Conservation (phyloP, 768 basidiomycete species). For the Chlorophyllum brunneum region DNA sequence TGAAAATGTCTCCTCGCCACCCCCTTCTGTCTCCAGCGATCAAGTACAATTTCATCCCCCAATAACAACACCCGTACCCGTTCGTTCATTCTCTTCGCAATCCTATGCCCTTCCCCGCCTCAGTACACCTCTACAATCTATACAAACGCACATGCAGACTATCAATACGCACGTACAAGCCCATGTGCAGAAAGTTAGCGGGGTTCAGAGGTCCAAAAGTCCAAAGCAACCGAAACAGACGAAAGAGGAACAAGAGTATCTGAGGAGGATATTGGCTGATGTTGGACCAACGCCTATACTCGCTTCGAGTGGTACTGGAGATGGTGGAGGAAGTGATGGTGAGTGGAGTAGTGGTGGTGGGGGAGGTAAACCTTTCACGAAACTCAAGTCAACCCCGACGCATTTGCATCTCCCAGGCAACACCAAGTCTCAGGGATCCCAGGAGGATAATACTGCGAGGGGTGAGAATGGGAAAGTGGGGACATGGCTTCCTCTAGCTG, state of each 20-base stretch:
- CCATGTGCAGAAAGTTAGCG: slow-evolving; percentile 7
- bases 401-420: slow-evolving; percentile 1
- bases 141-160: slow-evolving; percentile 7
- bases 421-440: background rate
- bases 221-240: slow-evolving; percentile 53
- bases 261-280: slow-evolving; percentile 67
- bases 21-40: background rate
- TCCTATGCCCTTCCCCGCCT: slow-evolving; percentile 1
- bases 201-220: slow-evolving; percentile 32
- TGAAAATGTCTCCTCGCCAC: background rate
- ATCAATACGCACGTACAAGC: slow-evolving; percentile 15
- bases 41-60: background rate
- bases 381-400: slow-evolving; percentile 1
- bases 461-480: slow-evolving; percentile 13
- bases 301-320: slow-evolving; percentile 29
- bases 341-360: slow-evolving; percentile 17
- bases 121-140: slow-evolving; percentile 2
- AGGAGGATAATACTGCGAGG: slow-evolving; percentile 10
- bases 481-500: slow-evolving; percentile 35
- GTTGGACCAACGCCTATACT: slow-evolving; percentile 30
- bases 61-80: background rate
- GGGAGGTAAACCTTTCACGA: slow-evolving; percentile 12
- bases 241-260: slow-evolving; percentile 58
- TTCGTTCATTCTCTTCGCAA: background rate
- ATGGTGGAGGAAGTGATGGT: slow-evolving; percentile 14